Evolutionary conservation across 2,329 filamentous ascomycete species (phyloP).

Genomic region (Rhinocladiella mackenziei): DNA sequence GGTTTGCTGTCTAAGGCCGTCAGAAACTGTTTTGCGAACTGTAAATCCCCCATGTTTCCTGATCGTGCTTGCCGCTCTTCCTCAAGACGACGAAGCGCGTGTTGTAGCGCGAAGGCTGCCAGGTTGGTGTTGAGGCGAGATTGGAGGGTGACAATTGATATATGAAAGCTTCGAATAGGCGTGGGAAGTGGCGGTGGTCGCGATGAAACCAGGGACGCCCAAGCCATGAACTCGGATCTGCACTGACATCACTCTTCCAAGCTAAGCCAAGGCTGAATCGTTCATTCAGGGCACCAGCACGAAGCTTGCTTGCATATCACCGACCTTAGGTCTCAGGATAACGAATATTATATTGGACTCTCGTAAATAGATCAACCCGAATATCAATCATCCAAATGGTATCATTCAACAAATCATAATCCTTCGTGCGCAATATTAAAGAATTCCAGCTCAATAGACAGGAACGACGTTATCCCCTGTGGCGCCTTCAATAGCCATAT

Average conservation of each 20-base stretch:
- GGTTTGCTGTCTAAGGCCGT: conserved; percentile 72
- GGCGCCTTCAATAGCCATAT: conserved; percentile 25
- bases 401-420: conserved; percentile 15
- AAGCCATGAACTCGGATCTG: not conserved
- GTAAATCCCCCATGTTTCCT: conserved; percentile 68
- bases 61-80: conserved; percentile 43
- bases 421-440: conserved; percentile 3
- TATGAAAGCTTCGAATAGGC: not conserved
- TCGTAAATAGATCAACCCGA: not conserved
- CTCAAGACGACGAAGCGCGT: conserved; percentile 44
- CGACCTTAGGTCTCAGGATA: too few species aligned
- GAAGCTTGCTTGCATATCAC: too few species aligned
- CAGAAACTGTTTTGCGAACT: conserved; percentile 82
- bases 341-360: not conserved
- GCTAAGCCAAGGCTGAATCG: too few species aligned
- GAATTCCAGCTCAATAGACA: conserved; percentile 17
- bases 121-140: conserved; percentile 6
- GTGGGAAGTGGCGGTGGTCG: not conserved
- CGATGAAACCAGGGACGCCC: not conserved
- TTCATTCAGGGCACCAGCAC: too few species aligned
- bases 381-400: too few species aligned
- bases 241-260: conserved; percentile 14
- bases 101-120: conserved; percentile 34
- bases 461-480: conserved; percentile 22
- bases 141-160: not conserved